Evolutionary conservation across 2,329 filamentous ascomycete species (phyloP).

Genomic region (Fusarium subglutinans): DNA sequence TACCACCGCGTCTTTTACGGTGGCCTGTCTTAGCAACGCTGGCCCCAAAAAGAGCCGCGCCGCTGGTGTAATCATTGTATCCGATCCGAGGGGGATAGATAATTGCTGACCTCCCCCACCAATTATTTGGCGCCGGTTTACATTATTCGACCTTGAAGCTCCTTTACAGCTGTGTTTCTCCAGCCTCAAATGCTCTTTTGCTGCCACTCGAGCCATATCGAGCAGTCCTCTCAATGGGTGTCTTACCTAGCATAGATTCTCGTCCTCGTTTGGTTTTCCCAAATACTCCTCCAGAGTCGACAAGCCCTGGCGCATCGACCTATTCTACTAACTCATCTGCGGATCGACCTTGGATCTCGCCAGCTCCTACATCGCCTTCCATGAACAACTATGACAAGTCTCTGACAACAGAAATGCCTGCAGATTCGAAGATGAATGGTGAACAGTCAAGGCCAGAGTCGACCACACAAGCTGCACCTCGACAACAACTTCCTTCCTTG

Average conservation of each 20-base stretch:
- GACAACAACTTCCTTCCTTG: slow-evolving; percentile 64
- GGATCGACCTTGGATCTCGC: slow-evolving; percentile 57
- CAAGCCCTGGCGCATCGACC: slow-evolving; percentile 61
- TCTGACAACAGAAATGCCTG: slow-evolving; percentile 54
- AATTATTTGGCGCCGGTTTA: slow-evolving; percentile 17
- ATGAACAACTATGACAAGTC: slow-evolving; percentile 68
- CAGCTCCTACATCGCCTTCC: slow-evolving; percentile 57
- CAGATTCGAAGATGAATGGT: slow-evolving; percentile 51
- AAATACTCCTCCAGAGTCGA: slow-evolving; percentile 64
- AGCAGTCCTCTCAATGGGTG: slow-evolving; percentile 62
- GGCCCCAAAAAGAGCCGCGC: slow-evolving; percentile 35
- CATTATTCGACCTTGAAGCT: slow-evolving; percentile 30
- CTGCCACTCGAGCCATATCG: slow-evolving; percentile 41
- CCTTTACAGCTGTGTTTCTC: slow-evolving; percentile 20
- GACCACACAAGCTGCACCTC: slow-evolving; percentile 42
- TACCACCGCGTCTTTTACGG: slow-evolving; percentile 39
- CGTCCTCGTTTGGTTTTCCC: slow-evolving; percentile 60
- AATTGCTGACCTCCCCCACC: slow-evolving; percentile 38
- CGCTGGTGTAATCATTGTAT: slow-evolving; percentile 43
- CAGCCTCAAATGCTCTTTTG: slow-evolving; percentile 36
- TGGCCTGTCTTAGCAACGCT: slow-evolving; percentile 41
- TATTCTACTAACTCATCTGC: slow-evolving; percentile 57
- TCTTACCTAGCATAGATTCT: slow-evolving; percentile 61
- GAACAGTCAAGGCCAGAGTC: slow-evolving; percentile 49
- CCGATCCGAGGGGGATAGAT: slow-evolving; percentile 40